Evolutionary conservation across 345 rosid species (phyloP), one percentile per base, ranked within the genome.

Genomic region (Eucalyptus tenuipes): DNA sequence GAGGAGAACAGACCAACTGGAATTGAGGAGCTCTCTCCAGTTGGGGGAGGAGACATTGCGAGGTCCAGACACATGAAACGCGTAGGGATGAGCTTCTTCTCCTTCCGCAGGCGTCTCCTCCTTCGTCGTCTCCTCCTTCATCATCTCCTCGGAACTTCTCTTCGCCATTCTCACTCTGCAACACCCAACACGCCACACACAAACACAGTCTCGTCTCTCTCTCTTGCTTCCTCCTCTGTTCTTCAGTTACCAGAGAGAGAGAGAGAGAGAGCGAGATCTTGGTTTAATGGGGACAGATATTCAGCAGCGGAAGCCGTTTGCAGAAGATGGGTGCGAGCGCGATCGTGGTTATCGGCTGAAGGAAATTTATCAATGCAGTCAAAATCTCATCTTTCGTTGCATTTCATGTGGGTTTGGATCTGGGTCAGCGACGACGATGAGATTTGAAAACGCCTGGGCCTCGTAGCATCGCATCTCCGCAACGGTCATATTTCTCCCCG

Each of bases 1-100:
- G 29, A n/a, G 52, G 25, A 9, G 29, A 8, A 86, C 96, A 86
- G 53, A 98, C 99, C 99, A 98, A 92, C 97, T 98, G 13, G 99
- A 98, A 92, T 52, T 95, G 91, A 97, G 94, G 87, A 98, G 97
- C 86, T 98, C 99, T 94, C 98, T 95, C 99, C 99, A 98, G 53
- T 95, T 98, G 59, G 99, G 99, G 80, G 96, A 92, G 91, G 95
- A 92, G 2, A 96, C 93, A 88, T 98, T 98, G 31, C 99, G 95
- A 68, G 99, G 99, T 10, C 99, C 99, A 4, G 99, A 97, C 10
- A 98, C 98, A 55, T 96, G 96, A 91, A 97, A 98, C 42, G 99
- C 97, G 84, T 96, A 97, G 9, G 99, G 99, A 89, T 98, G 99
- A 86, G 97, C 93, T 66, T 90, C 93, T 37, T 93, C 94, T 31